Evolutionary conservation across 2,329 filamentous ascomycete species (phyloP).

Genomic region (Arthrobotrys sinensis): DNA sequence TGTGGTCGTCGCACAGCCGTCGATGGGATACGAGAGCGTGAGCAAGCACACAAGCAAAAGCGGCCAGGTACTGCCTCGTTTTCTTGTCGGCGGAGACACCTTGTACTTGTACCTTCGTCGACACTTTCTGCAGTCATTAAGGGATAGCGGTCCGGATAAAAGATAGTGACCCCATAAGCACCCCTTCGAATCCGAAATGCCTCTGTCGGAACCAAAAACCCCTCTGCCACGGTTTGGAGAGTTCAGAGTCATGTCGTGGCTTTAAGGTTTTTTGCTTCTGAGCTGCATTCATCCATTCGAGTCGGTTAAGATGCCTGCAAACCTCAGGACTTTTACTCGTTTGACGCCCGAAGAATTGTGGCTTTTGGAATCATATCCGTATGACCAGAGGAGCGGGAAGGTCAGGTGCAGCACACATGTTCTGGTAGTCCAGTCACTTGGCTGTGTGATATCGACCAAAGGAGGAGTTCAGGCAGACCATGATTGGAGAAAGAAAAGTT

Average conservation of each 20-base stretch:
- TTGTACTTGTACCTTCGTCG: constrained; percentile 22
- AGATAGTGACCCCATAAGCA: constrained; percentile 11
- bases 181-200: constrained; percentile 5
- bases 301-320: constrained; percentile 2
- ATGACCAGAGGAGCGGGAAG: constrained; percentile 21
- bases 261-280: constrained; percentile 28
- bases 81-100: background rate
- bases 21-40: constrained; percentile 29
- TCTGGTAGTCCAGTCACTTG: background rate
- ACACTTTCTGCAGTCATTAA: constrained; percentile 9
- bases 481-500: constrained; percentile 29
- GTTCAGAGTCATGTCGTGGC: constrained; percentile 19
- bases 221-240: background rate
- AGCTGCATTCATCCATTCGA: constrained; percentile 21
- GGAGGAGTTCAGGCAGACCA: constrained; percentile 28
- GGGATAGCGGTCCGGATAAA: constrained; percentile 28
- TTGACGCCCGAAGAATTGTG: constrained; percentile 34
- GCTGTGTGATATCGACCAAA: background rate
- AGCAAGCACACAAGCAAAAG: background rate
- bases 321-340: constrained; percentile 13
- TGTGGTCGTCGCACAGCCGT: constrained; percentile 54
- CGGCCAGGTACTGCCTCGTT: constrained; percentile 6
- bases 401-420: constrained; percentile 27
- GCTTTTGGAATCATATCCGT: constrained; percentile 25
- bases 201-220: background rate